phyloP scores from a whole-genome alignment of 371 early-diverging fungal species.

The Syncephalastrum sp. region DNA sequence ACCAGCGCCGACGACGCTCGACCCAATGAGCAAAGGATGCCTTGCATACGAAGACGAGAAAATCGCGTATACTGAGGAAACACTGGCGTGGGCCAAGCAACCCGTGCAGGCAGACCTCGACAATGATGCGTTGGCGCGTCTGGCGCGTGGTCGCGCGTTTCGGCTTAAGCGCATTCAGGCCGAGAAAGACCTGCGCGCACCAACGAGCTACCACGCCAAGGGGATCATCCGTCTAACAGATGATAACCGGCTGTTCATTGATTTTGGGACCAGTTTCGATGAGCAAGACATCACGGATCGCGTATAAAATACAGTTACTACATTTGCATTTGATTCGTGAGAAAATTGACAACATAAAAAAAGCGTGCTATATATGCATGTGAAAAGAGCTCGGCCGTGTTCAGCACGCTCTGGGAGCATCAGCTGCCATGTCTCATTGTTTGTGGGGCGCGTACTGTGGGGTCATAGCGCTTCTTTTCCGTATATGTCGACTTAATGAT shows the following conservation, averaged over 20 bases:
- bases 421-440: too few species aligned
- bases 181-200: constrained; percentile 2
- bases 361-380: too few species aligned
- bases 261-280: constrained; percentile 9
- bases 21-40: neutral
- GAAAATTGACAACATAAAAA: too few species aligned
- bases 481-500: too few species aligned
- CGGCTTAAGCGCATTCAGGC: constrained; percentile 2
- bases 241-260: constrained; percentile 4
- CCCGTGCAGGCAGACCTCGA: too few species aligned
- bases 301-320: constrained; percentile 6
- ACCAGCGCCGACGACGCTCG: neutral
- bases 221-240: neutral
- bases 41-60: constrained; percentile 14
- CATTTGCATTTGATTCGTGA: too few species aligned
- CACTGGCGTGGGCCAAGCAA: constrained; percentile 7
- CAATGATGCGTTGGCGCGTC: neutral
- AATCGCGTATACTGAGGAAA: neutral
- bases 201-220: constrained; percentile 4
- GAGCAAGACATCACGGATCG: constrained; percentile 15
- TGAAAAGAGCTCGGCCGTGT: too few species aligned
- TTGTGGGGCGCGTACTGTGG: too few species aligned
- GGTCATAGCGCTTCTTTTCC: too few species aligned
- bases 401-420: too few species aligned
- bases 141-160: constrained; percentile 1